These are phyloP conservation scores for Pontederia paniculata DNA, from an alignment of 176 grass and related monocot species.

Conservation along the genomic window DNA sequence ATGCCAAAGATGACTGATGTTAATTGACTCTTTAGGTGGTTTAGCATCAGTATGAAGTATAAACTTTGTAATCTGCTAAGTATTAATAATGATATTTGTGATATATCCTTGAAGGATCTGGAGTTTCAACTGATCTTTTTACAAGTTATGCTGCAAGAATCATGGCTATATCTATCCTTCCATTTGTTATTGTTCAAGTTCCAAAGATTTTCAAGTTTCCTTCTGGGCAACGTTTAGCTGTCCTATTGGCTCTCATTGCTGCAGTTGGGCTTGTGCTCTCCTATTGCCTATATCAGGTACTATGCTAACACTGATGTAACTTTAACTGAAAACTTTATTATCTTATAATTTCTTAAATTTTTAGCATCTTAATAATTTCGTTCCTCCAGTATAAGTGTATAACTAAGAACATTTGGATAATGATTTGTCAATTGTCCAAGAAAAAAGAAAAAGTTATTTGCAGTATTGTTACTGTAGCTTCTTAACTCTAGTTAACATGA, in stretches of 20 bases:
- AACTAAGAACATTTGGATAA: too few relatives aligned
- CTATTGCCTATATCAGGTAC: constrained; percentile 91
- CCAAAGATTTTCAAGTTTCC: constrained; percentile 59
- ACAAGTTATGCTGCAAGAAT: constrained; percentile 90
- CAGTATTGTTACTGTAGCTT: too few relatives aligned
- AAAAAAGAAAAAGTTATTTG: too few relatives aligned
- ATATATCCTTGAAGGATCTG: constrained; percentile 34
- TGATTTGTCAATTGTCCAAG: too few relatives aligned
- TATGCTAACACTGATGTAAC: not conserved
- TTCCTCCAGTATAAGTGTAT: too few relatives aligned
- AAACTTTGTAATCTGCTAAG: not conserved
- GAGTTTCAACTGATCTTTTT: constrained; percentile 68
- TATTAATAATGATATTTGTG: not conserved
- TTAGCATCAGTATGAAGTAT: not conserved
- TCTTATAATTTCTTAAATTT: too few relatives aligned
- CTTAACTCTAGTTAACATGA: too few relatives aligned
- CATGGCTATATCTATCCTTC: constrained; percentile 80
- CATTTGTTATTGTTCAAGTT: constrained; percentile 75
- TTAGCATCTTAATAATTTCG: too few relatives aligned
- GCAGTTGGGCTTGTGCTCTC: constrained; percentile 52
- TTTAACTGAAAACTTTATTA: not conserved
- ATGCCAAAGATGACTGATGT: not conserved
- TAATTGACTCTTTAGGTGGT: not conserved
- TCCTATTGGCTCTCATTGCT: constrained; percentile 52
- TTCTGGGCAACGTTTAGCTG: constrained; percentile 37